Base-by-base conservation (phyloP, 768 basidiomycete genomes). In the Rossbeevera mucosa region DNA sequence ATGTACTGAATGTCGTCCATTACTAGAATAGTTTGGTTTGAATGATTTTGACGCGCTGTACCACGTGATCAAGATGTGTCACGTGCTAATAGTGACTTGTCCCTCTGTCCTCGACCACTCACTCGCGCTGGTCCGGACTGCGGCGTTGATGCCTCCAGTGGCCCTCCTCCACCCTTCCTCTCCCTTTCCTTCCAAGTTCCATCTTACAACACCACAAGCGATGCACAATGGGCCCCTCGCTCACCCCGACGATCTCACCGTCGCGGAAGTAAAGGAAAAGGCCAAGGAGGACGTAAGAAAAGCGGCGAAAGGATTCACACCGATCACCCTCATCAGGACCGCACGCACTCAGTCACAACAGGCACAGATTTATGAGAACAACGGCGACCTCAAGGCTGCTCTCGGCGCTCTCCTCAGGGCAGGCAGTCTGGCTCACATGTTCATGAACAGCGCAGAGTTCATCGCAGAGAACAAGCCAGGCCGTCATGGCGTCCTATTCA, bases 381-480 rank as follows among this genome's bases (percentile, higher is more conserved):
- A 72, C 36, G 84, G 84, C 1, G 82, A 90, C 60, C 70, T 88
- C 49, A 78, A 76, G 65, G 76, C 71, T 18, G 86, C 87, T 2
- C 74, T 87, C 26, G 74, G 74, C 33, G 76, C 80, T 20, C 80
- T 81, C 58, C 78, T 82, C 25, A 82, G 77, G 64, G 80, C 86
- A 7, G 87, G 80, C 1, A 77, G 73, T 21, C 72, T 88, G 3
- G 72, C 78, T 0, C 74, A 76, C 56, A 76, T 80, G 69, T 74
- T 81, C 42, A 78, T 86, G 74, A 78, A 82, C 43, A 79, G 80
- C 14, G 53, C 74, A 8, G 86, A 88, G 60, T 81, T 82, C 64
- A 69, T 66, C 50, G 62, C 71, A 20, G 80, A 80, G 54, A 76
- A 75, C 59, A 64, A 66, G 43, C 72, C 71, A 31, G 78, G 76